Percentiles rank a stretch among this genome's conserved stretches.
These are phyloP conservation scores for Phanerodontia chrysosporium DNA, from an alignment of 768 basidiomycete species.

Conservation along the genomic window DNA sequence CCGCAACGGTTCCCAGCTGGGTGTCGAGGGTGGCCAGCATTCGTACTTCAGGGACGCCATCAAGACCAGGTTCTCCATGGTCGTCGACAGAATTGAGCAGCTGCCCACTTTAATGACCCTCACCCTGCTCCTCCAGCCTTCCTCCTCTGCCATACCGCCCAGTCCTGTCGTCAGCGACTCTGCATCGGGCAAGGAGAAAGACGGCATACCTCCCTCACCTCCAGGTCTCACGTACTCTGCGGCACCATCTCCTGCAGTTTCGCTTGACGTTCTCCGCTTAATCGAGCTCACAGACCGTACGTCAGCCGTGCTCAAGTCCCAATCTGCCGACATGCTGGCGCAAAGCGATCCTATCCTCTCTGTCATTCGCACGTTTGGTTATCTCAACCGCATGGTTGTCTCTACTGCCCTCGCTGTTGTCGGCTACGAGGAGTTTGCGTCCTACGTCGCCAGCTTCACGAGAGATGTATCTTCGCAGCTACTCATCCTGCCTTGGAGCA, in stretches of 20 bases:
- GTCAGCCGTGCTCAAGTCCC: slow-evolving; percentile 80
- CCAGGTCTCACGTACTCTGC: neutral
- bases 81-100: slow-evolving; percentile 81
- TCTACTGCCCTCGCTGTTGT: slow-evolving; percentile 73
- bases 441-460: slow-evolving; percentile 59
- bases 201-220: slow-evolving; percentile 15
- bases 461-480: slow-evolving; percentile 58
- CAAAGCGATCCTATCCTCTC: slow-evolving; percentile 68
- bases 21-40: neutral
- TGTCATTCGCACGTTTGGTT: slow-evolving; percentile 74
- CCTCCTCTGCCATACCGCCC: slow-evolving; percentile 7
- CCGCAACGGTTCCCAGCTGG: neutral
- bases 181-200: slow-evolving; percentile 23
- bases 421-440: slow-evolving; percentile 66
- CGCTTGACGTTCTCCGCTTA: slow-evolving; percentile 77
- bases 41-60: slow-evolving; percentile 28
- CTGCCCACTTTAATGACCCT: slow-evolving; percentile 81
- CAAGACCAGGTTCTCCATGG: slow-evolving; percentile 62
- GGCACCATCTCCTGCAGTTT: slow-evolving; percentile 25
- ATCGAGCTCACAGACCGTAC: slow-evolving; percentile 88
- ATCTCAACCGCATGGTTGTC: slow-evolving; percentile 63
- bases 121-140: slow-evolving; percentile 61
- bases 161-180: neutral
- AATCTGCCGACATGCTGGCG: slow-evolving; percentile 67
- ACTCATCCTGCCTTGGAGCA: slow-evolving; percentile 82